phyloP scores from a whole-genome alignment of 208 protist genomes.

The Leishmania mexicana region DNA sequence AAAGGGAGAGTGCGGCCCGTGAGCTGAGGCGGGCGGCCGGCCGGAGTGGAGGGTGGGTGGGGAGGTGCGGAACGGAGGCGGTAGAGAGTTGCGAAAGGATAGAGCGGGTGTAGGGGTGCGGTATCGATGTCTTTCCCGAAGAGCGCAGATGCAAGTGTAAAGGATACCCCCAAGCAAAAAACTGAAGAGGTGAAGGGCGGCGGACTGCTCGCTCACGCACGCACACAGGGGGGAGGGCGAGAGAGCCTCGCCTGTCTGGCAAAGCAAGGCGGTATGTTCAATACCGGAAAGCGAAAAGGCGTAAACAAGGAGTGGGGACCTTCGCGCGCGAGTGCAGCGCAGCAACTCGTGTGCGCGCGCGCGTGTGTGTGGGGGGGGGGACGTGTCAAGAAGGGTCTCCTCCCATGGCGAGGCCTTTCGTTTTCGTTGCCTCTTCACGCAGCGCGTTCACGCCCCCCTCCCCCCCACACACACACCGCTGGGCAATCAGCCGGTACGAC shows the following conservation, averaged over 20 bases:
- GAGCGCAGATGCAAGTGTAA: neutral
- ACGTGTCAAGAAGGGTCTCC: too few species aligned
- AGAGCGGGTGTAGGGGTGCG: neutral
- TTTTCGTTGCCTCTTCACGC: neutral
- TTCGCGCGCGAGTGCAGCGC: neutral
- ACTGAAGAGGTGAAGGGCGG: neutral
- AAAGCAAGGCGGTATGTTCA: neutral
- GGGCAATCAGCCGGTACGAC: slow-evolving; percentile 17
- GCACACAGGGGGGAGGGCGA: neutral
- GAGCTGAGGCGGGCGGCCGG: neutral
- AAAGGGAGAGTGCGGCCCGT: neutral
- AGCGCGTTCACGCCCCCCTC: neutral
- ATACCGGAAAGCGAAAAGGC: neutral
- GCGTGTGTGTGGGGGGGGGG: too few species aligned
- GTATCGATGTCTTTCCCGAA: neutral
- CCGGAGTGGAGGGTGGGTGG: neutral
- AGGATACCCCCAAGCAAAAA: neutral
- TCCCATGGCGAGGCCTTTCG: neutral
- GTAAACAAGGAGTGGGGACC: neutral
- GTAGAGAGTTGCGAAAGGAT: neutral
- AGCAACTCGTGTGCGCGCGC: neutral
- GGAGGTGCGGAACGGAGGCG: neutral
- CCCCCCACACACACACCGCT: neutral
- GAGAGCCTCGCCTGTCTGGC: neutral
- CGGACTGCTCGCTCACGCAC: neutral